phyloP scores from a whole-genome alignment of 106 monocot species.

The Acanthochlamys bracteata region DNA sequence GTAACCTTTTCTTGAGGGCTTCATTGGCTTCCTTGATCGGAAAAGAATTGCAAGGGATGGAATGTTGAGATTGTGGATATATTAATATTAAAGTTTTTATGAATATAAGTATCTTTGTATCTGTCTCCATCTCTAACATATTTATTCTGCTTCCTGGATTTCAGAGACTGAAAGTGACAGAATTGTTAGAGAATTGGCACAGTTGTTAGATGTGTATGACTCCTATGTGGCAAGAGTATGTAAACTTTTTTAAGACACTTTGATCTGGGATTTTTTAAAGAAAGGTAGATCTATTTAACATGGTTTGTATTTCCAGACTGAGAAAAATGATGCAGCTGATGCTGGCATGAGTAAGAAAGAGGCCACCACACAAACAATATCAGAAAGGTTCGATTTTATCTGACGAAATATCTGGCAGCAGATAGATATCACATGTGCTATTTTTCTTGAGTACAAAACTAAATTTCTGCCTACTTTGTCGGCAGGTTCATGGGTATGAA shows the following conservation, averaged over 20 bases:
- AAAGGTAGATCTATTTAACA: no score
- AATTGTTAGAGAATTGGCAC: slow-evolving; percentile 59
- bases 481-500: slow-evolving; percentile 81
- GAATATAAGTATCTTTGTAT: no score
- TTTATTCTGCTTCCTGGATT: slow-evolving; percentile 7
- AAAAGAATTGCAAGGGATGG: no score
- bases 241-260: slow-evolving; percentile 1
- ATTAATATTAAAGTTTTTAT: no score
- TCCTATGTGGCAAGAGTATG: slow-evolving; percentile 40
- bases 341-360: slow-evolving; percentile 16
- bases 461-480: neutral
- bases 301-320: slow-evolving; percentile 25
- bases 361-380: slow-evolving; percentile 20
- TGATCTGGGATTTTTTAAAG: no score
- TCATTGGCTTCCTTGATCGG: no score
- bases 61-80: no score
- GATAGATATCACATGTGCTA: no score
- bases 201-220: slow-evolving; percentile 79
- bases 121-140: no score
- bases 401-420: no score
- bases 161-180: slow-evolving; percentile 46
- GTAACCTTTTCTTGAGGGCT: no score
- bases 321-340: slow-evolving; percentile 22
- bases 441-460: no score
- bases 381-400: slow-evolving; percentile 37